phyloP scores from a whole-genome alignment of 2,329 filamentous ascomycete genomes.

The Cucurbitaria berberidis region DNA sequence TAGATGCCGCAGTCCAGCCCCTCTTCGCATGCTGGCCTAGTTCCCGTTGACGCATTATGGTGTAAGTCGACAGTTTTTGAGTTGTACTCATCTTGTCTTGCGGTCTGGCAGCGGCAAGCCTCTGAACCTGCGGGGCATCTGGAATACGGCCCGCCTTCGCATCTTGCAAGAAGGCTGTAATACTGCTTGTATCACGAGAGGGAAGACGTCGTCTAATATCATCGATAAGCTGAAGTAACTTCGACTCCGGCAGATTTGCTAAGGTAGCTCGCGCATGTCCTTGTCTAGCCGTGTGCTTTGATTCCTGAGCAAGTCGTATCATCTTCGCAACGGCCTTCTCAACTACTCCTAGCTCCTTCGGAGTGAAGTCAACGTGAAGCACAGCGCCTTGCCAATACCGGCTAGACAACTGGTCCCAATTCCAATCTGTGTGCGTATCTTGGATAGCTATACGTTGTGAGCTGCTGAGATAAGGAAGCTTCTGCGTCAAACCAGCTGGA shows the following conservation, averaged over 20 bases:
- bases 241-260: constrained; percentile 27
- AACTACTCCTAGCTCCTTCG: constrained; percentile 33
- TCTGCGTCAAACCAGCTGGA: background rate
- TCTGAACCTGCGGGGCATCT: constrained; percentile 30
- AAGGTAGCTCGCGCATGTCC: constrained; percentile 33
- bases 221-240: constrained; percentile 25
- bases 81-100: constrained; percentile 19
- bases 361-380: constrained; percentile 44
- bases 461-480: constrained; percentile 35
- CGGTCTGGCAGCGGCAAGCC: constrained; percentile 31
- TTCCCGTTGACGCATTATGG: constrained; percentile 42
- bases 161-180: constrained; percentile 42
- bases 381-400: constrained; percentile 38
- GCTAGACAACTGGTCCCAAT: constrained; percentile 34
- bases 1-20: constrained; percentile 34
- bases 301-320: background rate
- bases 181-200: constrained; percentile 26
- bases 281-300: constrained; percentile 18
- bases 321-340: constrained; percentile 19
- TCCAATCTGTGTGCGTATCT: constrained; percentile 11
- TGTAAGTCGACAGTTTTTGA: constrained; percentile 21
- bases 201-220: constrained; percentile 21
- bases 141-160: constrained; percentile 28
- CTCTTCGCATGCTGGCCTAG: constrained; percentile 35
- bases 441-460: constrained; percentile 28